Evolutionary conservation across 2,329 filamentous ascomycete species (phyloP).

Genomic region (Stagonosporopsis rhizophila): DNA sequence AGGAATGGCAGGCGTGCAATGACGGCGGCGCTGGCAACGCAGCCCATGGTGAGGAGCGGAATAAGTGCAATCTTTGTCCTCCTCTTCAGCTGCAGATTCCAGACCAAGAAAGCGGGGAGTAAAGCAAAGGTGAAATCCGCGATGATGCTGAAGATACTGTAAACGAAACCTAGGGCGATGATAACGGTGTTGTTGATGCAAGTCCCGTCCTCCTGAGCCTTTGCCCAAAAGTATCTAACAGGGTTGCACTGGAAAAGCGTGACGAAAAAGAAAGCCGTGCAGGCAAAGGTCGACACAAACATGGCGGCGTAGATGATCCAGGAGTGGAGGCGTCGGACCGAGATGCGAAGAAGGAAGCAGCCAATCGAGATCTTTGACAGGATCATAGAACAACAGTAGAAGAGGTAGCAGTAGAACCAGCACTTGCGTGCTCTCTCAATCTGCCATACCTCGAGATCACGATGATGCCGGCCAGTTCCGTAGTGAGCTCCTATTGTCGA

Average conservation of each 20-base stretch:
- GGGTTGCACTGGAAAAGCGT: constrained; percentile 61
- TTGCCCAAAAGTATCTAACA: constrained; percentile 58
- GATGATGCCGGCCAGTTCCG: constrained; percentile 42
- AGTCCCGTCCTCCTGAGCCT: constrained; percentile 41
- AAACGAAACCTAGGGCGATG: constrained; percentile 53
- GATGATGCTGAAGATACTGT: constrained; percentile 56
- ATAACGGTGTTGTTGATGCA: constrained; percentile 54
- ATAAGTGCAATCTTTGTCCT: constrained; percentile 59
- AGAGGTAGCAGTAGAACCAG: constrained; percentile 47
- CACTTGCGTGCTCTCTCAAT: constrained; percentile 36
- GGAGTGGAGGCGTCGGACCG: constrained; percentile 37
- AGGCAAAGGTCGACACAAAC: constrained; percentile 46
- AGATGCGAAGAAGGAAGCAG: constrained; percentile 42
- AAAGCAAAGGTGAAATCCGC: constrained; percentile 59
- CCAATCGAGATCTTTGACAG: constrained; percentile 45
- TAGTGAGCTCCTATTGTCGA: constrained; percentile 39
- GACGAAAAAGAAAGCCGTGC: constrained; percentile 54
- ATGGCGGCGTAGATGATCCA: constrained; percentile 51
- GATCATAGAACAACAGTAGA: constrained; percentile 44
- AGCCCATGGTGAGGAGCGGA: constrained; percentile 58
- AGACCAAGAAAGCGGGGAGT: constrained; percentile 59
- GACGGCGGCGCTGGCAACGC: constrained; percentile 51
- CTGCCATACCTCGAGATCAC: constrained; percentile 28
- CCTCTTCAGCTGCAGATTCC: constrained; percentile 58
- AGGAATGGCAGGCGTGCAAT: constrained; percentile 43